phyloP scores from a whole-genome alignment of 2,329 filamentous ascomycete species.

The Beauveria brongniartii region DNA sequence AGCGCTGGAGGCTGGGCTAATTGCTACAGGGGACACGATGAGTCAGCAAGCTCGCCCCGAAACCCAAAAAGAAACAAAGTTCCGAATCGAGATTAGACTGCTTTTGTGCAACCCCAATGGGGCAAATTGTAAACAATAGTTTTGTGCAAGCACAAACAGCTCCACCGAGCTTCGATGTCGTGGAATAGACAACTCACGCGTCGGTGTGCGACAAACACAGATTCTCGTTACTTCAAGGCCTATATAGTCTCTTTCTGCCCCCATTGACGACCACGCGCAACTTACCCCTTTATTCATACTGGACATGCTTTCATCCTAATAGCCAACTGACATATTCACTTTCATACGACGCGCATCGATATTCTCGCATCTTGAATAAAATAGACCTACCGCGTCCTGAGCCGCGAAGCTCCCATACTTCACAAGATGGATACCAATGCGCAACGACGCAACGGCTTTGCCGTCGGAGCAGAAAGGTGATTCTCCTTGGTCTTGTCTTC shows the following conservation, averaged over 20 bases:
- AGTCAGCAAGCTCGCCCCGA: background rate
- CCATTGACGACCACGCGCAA: background rate
- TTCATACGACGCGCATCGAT: background rate
- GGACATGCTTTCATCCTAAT: background rate
- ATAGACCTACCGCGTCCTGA: constrained; percentile 2
- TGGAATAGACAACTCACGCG: constrained; percentile 7
- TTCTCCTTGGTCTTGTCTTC: background rate
- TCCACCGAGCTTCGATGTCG: background rate
- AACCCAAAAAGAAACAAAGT: constrained; percentile 4
- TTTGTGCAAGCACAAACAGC: background rate
- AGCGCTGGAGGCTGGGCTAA: background rate
- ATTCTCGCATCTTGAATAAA: background rate
- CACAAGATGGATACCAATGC: constrained; percentile 5
- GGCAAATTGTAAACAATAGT: constrained; percentile 12
- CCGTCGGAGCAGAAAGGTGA: constrained; percentile 3
- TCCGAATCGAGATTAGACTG: constrained; percentile 1
- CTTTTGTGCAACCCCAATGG: background rate
- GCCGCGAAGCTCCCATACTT: background rate
- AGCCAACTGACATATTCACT: background rate
- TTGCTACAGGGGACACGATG: background rate
- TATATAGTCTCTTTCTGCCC: background rate
- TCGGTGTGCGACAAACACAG: constrained; percentile 3
- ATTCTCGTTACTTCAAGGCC: background rate
- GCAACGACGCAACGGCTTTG: background rate
- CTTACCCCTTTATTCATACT: background rate